phyloP scores from a whole-genome alignment of 169 alveolate genomes.

The Blepharisma undulans region DNA sequence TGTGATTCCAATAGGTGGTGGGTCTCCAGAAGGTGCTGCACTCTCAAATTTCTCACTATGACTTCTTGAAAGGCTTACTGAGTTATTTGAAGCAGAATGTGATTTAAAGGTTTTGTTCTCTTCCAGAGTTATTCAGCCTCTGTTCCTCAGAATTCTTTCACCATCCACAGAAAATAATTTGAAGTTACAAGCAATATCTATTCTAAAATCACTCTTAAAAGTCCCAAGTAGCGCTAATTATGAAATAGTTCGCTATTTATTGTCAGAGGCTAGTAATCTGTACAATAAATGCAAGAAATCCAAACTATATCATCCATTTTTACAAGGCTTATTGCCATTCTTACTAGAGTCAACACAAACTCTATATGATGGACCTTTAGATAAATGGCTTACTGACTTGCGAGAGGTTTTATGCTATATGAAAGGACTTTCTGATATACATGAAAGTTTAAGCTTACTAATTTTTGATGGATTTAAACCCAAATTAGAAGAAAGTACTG shows the following conservation, averaged over 20 bases:
- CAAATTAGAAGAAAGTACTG: neutral
- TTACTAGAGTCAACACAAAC: neutral
- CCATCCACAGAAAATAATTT: neutral
- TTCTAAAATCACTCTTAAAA: neutral
- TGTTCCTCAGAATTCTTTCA: neutral
- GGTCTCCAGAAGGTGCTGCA: neutral
- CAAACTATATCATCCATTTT: neutral
- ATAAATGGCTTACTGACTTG: neutral
- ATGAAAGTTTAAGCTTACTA: neutral
- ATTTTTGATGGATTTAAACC: neutral
- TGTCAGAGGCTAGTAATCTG: neutral
- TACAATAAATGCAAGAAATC: neutral
- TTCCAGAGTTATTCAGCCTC: neutral
- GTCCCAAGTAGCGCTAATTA: neutral
- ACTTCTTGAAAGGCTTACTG: neutral
- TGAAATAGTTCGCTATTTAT: neutral
- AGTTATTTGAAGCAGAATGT: neutral
- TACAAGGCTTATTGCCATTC: neutral
- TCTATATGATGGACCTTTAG: neutral
- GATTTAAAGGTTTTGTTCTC: neutral
- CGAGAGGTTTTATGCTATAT: neutral
- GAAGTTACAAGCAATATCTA: neutral
- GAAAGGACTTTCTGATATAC: neutral
- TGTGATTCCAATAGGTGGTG: neutral
- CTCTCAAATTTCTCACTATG: neutral